phyloP scores from a whole-genome alignment of 306 rosid species.

The Vicia faba region DNA sequence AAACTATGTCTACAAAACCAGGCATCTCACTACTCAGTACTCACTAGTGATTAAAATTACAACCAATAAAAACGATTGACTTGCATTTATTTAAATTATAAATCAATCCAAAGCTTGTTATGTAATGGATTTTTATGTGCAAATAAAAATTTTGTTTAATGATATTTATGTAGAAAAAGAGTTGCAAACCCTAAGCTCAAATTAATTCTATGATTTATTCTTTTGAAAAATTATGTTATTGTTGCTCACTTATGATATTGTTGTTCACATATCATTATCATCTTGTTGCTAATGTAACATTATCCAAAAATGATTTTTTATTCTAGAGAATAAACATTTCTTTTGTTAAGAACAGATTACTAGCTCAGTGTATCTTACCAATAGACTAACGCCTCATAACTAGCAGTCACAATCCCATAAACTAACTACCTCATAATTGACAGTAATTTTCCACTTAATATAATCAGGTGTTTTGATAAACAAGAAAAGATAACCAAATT shows the following conservation, averaged over 20 bases:
- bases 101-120: constrained; percentile 3
- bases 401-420: too few relatives aligned
- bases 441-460: too few relatives aligned
- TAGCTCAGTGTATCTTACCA: not conserved
- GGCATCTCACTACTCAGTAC: constrained; percentile 12
- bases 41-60: constrained; percentile 14
- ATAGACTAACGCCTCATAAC: too few relatives aligned
- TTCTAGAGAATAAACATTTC: not conserved
- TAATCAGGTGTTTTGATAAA: not conserved
- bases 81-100: constrained; percentile 10
- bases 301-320: not conserved
- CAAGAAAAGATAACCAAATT: constrained; percentile 10
- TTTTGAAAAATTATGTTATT: too few relatives aligned
- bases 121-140: constrained; percentile 6
- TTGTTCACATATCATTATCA: not conserved
- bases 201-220: too few relatives aligned
- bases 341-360: not conserved
- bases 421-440: too few relatives aligned
- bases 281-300: not conserved
- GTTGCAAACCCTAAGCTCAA: not conserved
- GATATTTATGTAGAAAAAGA: constrained; percentile 14
- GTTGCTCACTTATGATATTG: too few relatives aligned
- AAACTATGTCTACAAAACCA: constrained; percentile 23
- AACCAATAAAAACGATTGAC: not conserved
- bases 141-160: not conserved